Percentiles rank a stretch among this genome's conserved stretches.
Conservation (phyloP, 768 basidiomycete genomes). For the Tylopilus felleus region DNA sequence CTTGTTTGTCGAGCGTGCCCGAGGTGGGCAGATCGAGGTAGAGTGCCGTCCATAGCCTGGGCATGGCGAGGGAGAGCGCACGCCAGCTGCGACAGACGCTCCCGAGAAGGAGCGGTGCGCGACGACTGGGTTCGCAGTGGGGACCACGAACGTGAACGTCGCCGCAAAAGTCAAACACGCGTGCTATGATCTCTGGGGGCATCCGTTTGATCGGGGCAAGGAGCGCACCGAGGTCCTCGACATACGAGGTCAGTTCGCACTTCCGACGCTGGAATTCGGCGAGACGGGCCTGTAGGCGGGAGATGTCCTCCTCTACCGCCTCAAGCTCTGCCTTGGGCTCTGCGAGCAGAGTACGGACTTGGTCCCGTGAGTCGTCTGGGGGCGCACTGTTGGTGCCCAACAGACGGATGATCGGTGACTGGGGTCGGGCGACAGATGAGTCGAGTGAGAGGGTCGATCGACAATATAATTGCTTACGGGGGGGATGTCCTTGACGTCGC, state of each 20-base stretch:
- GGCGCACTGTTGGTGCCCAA: slow-evolving; percentile 27
- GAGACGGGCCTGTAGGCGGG: slow-evolving; percentile 28
- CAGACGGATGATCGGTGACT: slow-evolving; percentile 32
- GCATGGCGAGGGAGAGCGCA: slow-evolving; percentile 25
- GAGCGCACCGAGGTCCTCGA: slow-evolving; percentile 33
- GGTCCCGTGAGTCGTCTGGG: slow-evolving; percentile 26
- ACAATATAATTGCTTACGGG: slow-evolving; percentile 15
- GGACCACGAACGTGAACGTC: slow-evolving; percentile 27
- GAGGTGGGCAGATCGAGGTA: slow-evolving; percentile 30
- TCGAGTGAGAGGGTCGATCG: background rate
- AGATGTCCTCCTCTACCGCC: slow-evolving; percentile 25
- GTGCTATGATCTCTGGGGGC: slow-evolving; percentile 33
- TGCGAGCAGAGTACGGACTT: slow-evolving; percentile 22
- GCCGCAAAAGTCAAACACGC: slow-evolving; percentile 32
- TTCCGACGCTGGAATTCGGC: slow-evolving; percentile 29
- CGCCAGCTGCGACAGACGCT: slow-evolving; percentile 31
- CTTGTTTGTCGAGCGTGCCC: slow-evolving; percentile 21
- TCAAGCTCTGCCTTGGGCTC: slow-evolving; percentile 28
- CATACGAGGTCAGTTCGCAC: slow-evolving; percentile 26
- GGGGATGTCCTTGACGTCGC: slow-evolving; percentile 30
- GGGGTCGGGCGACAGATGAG: slow-evolving; percentile 1
- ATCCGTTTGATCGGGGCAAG: slow-evolving; percentile 32
- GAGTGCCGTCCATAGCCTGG: slow-evolving; percentile 31
- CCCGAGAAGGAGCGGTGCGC: slow-evolving; percentile 28
- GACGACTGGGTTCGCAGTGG: slow-evolving; percentile 29